These are phyloP conservation scores for Acanthamoeba healyi DNA, from an alignment of 208 protist genomes.

Conservation along the genomic window DNA sequence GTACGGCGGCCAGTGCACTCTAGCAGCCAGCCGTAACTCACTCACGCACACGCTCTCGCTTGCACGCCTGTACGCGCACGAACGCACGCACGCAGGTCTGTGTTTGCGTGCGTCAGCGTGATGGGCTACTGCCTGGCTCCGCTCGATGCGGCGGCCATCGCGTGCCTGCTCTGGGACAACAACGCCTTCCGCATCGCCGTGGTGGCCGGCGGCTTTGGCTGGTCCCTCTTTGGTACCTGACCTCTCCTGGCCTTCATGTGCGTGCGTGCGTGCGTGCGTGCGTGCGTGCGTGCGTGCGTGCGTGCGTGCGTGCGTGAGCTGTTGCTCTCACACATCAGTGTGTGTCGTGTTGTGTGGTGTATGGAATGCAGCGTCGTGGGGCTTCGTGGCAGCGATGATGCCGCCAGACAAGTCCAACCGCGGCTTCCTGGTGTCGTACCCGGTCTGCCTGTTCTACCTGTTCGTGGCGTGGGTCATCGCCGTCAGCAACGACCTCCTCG, in stretches of 20 bases:
- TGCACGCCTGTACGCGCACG: not conserved
- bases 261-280: no score
- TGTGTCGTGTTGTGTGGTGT: not conserved
- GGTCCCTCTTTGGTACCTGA: conserved; percentile 65
- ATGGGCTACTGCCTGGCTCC: conserved; percentile 85
- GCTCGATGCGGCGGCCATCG: conserved; percentile 76
- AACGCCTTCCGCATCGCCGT: conserved; percentile 64
- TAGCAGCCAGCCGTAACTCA: not conserved
- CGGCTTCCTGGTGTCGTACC: conserved; percentile 78
- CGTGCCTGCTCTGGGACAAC: conserved; percentile 65
- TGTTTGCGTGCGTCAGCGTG: conserved; percentile 85
- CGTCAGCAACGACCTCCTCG: not conserved
- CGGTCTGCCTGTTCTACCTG: conserved; percentile 83
- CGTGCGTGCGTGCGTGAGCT: no score
- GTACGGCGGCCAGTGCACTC: no score
- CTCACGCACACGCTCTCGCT: no score
- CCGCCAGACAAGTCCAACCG: conserved; percentile 27
- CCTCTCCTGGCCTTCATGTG: no score
- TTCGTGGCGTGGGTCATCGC: conserved; percentile 81
- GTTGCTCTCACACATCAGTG: no score
- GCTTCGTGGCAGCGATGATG: conserved; percentile 81
- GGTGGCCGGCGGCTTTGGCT: conserved; percentile 29
- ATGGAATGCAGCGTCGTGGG: conserved; percentile 67
- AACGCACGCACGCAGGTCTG: not conserved
- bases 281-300: no score